Evolutionary conservation across 2,329 filamentous ascomycete genomes (phyloP), one percentile per base, ranked within the genome.

Genomic region (Aspergillus latus): DNA sequence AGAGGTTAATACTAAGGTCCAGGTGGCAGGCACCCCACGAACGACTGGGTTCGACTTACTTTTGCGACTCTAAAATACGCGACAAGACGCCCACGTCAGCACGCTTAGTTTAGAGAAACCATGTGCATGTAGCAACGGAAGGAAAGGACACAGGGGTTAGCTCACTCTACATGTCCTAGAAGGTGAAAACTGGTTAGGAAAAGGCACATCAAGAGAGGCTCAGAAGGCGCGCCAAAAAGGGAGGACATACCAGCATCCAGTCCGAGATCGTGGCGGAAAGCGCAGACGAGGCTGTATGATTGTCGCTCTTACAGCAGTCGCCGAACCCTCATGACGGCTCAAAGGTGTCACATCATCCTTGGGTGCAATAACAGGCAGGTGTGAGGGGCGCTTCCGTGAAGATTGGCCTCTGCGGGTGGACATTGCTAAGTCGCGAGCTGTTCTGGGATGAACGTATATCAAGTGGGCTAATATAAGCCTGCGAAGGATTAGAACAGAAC

Each of bases 231-330:
- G 4, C 37, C 5, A 51, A 13, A 11, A 34, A 39, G 50, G 54
- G 47, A 40, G 54, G 42, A 70, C 75, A 64, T 69, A 78, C 77
- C 80, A 82, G 63, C 80, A 83, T 55, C 80, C 80, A 34, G 79
- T 81, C 58, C 80, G 71, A 47, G 80, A 82, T 54, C 80, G 75
- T 54, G 81, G 80, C 40, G 80, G 80, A 11, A 82, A 72, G 50
- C 80, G 76, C 29, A 79, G 67, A 48, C 76, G 74, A 39, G 72
- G 69, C 51, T 73, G 71, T 45, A 72, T 68, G 48, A 70, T 69
- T 26, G 72, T 56, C 48, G 64, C 42, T 54, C 68, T 67, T 52
- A 70, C 68, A 51, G 71, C 60, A 55, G 67, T 71, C 4, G 57
- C 49, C n/a, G 40, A 28, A 46, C 32, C 49, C 36, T 15, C 54